Conservation (phyloP, 1,139 yeast genomes). For the Blastobotrys serpentis region DNA sequence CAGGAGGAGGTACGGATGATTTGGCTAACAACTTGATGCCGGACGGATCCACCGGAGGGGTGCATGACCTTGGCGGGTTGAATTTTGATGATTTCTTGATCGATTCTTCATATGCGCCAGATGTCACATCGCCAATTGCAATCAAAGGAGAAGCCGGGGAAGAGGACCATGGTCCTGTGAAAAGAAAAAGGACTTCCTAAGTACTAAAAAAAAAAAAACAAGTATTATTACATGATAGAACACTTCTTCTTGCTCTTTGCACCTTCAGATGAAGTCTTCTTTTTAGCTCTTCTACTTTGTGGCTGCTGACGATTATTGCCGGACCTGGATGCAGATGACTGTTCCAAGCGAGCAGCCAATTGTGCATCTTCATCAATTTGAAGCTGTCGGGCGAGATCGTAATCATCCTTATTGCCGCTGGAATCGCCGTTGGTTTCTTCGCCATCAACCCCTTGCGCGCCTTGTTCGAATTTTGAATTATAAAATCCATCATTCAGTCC, state of each 20-base stretch:
- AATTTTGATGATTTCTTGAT: conserved; percentile 1
- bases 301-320: conserved; percentile 14
- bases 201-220: neutral
- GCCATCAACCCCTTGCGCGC: conserved; percentile 13
- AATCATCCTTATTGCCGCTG: conserved; percentile 44
- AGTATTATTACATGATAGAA: conserved; percentile 21
- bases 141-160: neutral
- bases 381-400: conserved; percentile 49
- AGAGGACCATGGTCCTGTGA: neutral
- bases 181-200: neutral
- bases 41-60: too few relatives aligned
- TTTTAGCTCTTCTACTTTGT: conserved; percentile 1
- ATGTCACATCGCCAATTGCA: neutral
- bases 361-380: conserved; percentile 64
- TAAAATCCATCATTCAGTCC: conserved; percentile 69
- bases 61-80: neutral
- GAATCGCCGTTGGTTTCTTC: conserved; percentile 16
- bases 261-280: conserved; percentile 17
- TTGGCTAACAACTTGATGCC: too few relatives aligned
- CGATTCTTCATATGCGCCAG: conserved; percentile 35
- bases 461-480: conserved; percentile 46
- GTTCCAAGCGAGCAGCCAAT: conserved; percentile 43
- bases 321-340: neutral
- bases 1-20: too few relatives aligned
- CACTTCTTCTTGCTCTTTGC: conserved; percentile 28